Percentiles rank a stretch among this genome's conserved stretches.
phyloP scores from a whole-genome alignment of 2,329 filamentous ascomycete species.

The Fusarium albosuccineum region DNA sequence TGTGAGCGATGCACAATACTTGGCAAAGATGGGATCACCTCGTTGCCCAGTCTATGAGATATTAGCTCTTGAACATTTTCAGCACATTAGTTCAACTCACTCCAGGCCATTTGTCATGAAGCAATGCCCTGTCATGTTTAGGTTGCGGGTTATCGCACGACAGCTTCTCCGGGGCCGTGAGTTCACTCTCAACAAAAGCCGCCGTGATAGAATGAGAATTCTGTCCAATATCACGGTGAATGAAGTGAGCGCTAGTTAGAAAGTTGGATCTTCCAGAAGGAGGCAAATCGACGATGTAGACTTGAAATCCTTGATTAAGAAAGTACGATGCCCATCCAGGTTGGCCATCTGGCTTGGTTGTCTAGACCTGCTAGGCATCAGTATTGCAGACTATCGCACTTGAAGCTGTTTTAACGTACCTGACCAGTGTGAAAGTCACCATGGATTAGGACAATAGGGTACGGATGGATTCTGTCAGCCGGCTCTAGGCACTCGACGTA shows the following conservation, averaged over 20 bases:
- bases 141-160: background rate
- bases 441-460: slow-evolving; percentile 52
- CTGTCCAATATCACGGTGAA: slow-evolving; percentile 34
- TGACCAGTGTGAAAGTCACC: slow-evolving; percentile 54
- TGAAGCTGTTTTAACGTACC: slow-evolving; percentile 31
- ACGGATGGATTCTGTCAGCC: slow-evolving; percentile 16
- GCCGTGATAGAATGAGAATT: slow-evolving; percentile 36
- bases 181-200: slow-evolving; percentile 44
- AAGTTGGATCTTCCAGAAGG: slow-evolving; percentile 54
- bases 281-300: slow-evolving; percentile 60
- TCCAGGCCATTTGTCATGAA: slow-evolving; percentile 58
- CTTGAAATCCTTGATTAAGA: slow-evolving; percentile 54
- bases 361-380: slow-evolving; percentile 50
- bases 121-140: slow-evolving; percentile 42
- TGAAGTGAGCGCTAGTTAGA: slow-evolving; percentile 36
- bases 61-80: slow-evolving; percentile 1
- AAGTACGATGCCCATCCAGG: slow-evolving; percentile 63
- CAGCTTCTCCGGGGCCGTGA: slow-evolving; percentile 49
- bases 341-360: slow-evolving; percentile 61
- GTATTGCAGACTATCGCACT: background rate
- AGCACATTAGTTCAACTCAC: slow-evolving; percentile 28
- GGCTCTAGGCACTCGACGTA: slow-evolving; percentile 53
- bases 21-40: slow-evolving; percentile 63
- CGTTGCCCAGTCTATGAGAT: slow-evolving; percentile 48
- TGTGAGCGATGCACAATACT: slow-evolving; percentile 60